Base-by-base conservation (phyloP, 805 yeast genomes). In the Yarrowia sp. region DNA sequence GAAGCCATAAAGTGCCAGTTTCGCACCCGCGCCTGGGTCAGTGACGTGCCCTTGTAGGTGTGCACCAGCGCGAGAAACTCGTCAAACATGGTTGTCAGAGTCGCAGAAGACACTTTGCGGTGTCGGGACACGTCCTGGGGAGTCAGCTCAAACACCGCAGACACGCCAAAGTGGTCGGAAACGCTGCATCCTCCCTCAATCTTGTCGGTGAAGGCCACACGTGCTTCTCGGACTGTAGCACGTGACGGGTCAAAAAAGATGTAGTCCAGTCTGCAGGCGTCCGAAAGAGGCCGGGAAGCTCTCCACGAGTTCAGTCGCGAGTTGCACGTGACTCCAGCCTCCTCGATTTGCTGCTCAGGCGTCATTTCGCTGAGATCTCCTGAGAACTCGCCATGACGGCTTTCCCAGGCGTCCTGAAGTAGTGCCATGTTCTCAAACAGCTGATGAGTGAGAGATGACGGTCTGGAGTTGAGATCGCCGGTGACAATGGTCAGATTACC, bases 251-350 rank as follows among this genome's bases (percentile, higher is more conserved):
- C 97, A 63, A 90, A 85, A 70, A 95, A 83, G 0, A 97, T 96
- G 76, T 94, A 95, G 75, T 95, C 99, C 63, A 95, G 81, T 50
- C 99, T 82, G 74, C 94, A 89, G 1, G 98, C 98, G 71, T 91
- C 92, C 65, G 84, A 82, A 0, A 83, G 81, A 22, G 78, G 78
- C 70, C 79, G 75, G 56, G 79, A 74, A 48, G 80, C 80, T 71
- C 98, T 83, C 97, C 97, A 95, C 2, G 97, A 90, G 75, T 95
- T 94, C 69, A 93, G 80, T 15, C 81, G 82, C 0, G 97, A 90
- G 75, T 95, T 97, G 77, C 98, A 92, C 0, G 99, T 95, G 7
- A 90, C 86, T 0, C 97, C 98, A 7, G 91, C 97, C 22, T 80
- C 72, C 8, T 75, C 76, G 48, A 95, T 82, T 76, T 95, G 98